These are phyloP conservation scores for Salix viminalis DNA, from an alignment of 345 rosid genomes.

Conservation along the genomic window DNA sequence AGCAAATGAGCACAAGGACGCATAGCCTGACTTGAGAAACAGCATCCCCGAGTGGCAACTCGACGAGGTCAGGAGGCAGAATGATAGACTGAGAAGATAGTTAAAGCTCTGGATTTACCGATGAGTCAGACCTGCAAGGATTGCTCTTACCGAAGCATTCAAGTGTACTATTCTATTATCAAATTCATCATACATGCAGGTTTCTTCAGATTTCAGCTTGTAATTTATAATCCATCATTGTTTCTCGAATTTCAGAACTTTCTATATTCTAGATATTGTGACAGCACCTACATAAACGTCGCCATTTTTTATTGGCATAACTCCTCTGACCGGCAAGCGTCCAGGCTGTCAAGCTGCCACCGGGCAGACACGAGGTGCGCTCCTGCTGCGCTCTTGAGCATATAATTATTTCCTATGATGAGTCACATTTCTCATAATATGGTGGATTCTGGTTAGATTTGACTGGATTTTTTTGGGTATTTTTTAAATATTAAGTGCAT, in stretches of 20 bases:
- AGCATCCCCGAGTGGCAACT: background rate
- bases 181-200: background rate
- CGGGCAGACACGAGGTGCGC: background rate
- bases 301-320: background rate
- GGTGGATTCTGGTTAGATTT: background rate
- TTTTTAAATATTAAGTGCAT: background rate
- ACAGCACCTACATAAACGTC: too few species aligned
- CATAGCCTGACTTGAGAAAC: background rate
- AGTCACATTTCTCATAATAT: background rate
- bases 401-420: background rate
- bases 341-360: conserved; percentile 7
- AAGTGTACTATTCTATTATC: background rate
- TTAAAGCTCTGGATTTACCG: background rate
- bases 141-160: background rate
- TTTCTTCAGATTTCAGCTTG: background rate
- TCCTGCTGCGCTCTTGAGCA: background rate
- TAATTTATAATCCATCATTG: too few species aligned
- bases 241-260: background rate
- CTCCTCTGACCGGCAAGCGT: background rate
- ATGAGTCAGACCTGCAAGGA: background rate
- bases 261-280: too few species aligned
- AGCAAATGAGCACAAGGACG: background rate
- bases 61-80: background rate
- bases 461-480: background rate
- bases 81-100: background rate